Evolutionary conservation across 208 protist genomes (phyloP), one percentile per base, ranked within the genome.

Genomic region (Crithidia brevicula): DNA sequence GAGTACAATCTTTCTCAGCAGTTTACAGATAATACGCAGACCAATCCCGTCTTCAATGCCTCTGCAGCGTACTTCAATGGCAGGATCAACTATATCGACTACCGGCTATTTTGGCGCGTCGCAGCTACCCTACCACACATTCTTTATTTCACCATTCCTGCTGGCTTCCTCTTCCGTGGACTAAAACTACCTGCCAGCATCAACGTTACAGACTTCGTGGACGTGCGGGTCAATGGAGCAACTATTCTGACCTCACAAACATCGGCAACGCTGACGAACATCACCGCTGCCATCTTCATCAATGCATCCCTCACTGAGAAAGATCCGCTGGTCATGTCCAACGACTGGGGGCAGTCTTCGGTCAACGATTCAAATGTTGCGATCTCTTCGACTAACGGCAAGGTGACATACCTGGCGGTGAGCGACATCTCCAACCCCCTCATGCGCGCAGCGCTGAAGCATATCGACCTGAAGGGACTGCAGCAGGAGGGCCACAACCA

Each of bases 341-440:
- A 78, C 61, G 75, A 70, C 74, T 70, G 59, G 67, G 59, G 61
- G 1, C 47, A 74, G 43, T 34, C 13, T 5, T 33, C 34, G 20
- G 50, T 67, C 27, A 65, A 47, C 33, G 23, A 57, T 23, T 10
- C 28, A 10, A 22, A 38, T 3, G 34, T 71, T 6, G 2, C 36
- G 23, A 18, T 8, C 16, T 16, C 30, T 8, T 23, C 2, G 2
- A 10, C 36, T 4, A 13, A n/a, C 31, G n/a, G 2, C 13, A 4
- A 10, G 8, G 22, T 62, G 0, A 42, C 25, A 22, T 81, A 71
- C 45, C 46, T 78, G 25, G 18, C 28, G 11, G 38, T 54, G 2
- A 77, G 70, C 34, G 42, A 81, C n/a, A 45, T 81, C 15, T 28
- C 22, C 38, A 58, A 81, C 64, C 74, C 79, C 1, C 57, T 85